Evolutionary conservation across 345 rosid species (phyloP), one percentile per base, ranked within the genome.

Genomic region (Rhodamnia rubescens): DNA sequence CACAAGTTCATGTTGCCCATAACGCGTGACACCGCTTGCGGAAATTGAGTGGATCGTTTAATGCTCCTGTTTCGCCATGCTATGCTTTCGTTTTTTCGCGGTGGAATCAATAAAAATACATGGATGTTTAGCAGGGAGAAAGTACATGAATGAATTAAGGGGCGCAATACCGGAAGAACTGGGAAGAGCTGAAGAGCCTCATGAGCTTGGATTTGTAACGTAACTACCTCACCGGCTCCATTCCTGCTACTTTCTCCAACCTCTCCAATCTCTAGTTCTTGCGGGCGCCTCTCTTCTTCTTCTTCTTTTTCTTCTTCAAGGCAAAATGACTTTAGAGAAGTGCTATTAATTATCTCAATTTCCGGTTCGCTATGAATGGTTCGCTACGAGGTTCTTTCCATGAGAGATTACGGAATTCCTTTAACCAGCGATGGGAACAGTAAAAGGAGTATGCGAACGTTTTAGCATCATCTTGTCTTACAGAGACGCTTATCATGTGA

Each of bases 201-300:
- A 53, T 93, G 49, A 93, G 96, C 89, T 90, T 95, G 90, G 98
- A 93, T 85, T 92, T 95, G 18, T 93, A 93, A 88, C 91, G 88
- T 74, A 93, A 95, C 81, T 90, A 92, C 83, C 96, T 93, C 26
- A 90, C 95, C 50, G 95, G 93, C 21, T 40, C 91, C 61, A 91
- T 95, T 49, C 96, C 95, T 20, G 74, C 93, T 83, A 90, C 98
- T 1, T 92, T 95, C 55, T 90, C 95, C 75, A 88, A 88, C 24
- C 94, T 95, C 75, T 86, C 94, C 87, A 91, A 86, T 82, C 92
- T 95, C 86, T 92, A 91, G 55, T 92, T 95, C 85, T 93, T 93
- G 98, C 93, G 82, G 92, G 74, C 74, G 29, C 74, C 29, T 11
- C 26, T 29, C 22, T 22, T 21, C 27, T 4, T 36, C 50, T 11